A percentile compares a stretch with the other conserved stretches of the same genome.
Evolutionary conservation across 768 basidiomycete species (phyloP).

Genomic region (Leccinum longicurvipes): DNA sequence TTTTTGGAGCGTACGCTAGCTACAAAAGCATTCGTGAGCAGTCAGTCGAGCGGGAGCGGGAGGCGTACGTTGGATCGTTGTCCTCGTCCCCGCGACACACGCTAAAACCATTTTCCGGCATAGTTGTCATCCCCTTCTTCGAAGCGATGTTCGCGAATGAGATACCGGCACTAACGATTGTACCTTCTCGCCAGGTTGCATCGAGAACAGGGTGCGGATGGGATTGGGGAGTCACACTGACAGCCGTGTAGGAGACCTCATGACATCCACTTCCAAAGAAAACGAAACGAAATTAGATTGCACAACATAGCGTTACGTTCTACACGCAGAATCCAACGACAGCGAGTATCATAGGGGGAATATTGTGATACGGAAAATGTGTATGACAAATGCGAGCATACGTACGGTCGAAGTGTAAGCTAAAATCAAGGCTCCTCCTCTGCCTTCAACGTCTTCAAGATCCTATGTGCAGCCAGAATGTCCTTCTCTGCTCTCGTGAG

Average conservation of each 20-base stretch:
- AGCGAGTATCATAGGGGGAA: neutral
- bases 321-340: conserved; percentile 2
- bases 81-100: neutral
- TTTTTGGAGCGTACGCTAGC: conserved; percentile 21
- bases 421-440: conserved; percentile 46
- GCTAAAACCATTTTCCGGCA: neutral
- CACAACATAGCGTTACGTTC: neutral
- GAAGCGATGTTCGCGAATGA: conserved; percentile 18
- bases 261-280: neutral
- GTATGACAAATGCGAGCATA: conserved; percentile 17
- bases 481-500: conserved; percentile 90
- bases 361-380: conserved; percentile 2
- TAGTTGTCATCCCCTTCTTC: conserved; percentile 20
- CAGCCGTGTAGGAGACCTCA: conserved; percentile 20
- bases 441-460: conserved; percentile 73
- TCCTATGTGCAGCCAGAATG: conserved; percentile 76
- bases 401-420: neutral
- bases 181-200: conserved; percentile 20
- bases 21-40: conserved; percentile 27
- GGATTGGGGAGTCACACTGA: conserved; percentile 30
- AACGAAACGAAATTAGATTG: neutral
- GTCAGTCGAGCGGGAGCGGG: conserved; percentile 1
- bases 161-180: conserved; percentile 28
- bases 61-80: conserved; percentile 15
- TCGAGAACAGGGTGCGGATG: conserved; percentile 22